Evolutionary conservation across 345 rosid genomes (phyloP).

Genomic region (Rhodomyrtus tomentosa): DNA sequence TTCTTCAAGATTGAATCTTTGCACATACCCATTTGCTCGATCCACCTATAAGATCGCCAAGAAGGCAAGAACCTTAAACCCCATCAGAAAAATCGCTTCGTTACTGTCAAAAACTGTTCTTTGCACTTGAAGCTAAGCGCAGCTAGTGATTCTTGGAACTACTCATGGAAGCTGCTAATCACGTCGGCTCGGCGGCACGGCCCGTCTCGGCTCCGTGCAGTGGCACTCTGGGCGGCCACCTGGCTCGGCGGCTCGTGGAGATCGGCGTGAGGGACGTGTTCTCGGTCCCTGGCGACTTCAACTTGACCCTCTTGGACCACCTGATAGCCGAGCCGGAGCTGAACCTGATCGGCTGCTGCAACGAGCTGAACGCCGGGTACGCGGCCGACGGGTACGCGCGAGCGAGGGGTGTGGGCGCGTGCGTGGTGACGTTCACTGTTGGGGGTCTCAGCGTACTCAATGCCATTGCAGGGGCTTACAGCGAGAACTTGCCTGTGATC

Average conservation of each 20-base stretch:
- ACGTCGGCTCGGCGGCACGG: conserved; percentile 26
- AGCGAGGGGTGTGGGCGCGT: conserved; percentile 54
- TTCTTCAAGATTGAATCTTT: background rate
- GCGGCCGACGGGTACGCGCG: conserved; percentile 76
- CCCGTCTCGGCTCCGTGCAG: conserved; percentile 10
- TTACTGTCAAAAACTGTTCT: background rate
- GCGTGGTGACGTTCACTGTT: conserved; percentile 70
- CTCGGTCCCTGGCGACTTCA: conserved; percentile 73
- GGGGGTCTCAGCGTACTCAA: conserved; percentile 63
- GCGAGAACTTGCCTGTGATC: conserved; percentile 63
- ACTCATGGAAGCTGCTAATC: conserved; percentile 26
- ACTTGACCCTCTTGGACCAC: conserved; percentile 50
- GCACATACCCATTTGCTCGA: background rate
- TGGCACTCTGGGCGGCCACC: conserved; percentile 47
- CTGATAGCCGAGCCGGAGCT: conserved; percentile 47
- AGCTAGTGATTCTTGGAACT: background rate
- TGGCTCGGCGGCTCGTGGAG: conserved; percentile 63
- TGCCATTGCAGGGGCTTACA: conserved; percentile 63
- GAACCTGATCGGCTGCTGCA: conserved; percentile 57
- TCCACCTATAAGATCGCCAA: background rate
- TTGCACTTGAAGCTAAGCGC: background rate
- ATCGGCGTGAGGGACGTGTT: conserved; percentile 58
- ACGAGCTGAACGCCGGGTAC: conserved; percentile 75
- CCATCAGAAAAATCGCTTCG: background rate
- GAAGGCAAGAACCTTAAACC: background rate